Conservation (phyloP, 2,329 filamentous ascomycete species). For the Claviceps quebecensis region DNA sequence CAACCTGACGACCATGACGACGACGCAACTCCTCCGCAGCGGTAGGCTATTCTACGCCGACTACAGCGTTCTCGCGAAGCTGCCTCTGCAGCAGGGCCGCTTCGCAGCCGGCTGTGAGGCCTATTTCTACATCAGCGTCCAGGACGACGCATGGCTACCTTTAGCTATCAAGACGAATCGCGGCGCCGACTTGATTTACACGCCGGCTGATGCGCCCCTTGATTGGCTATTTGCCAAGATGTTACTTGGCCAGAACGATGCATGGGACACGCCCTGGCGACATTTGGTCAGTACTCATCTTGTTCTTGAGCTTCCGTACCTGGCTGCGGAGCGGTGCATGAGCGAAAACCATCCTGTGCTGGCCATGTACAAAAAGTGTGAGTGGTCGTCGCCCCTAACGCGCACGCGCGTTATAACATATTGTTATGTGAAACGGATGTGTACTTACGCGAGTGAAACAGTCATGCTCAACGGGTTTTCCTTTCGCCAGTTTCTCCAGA, state of each 20-base stretch:
- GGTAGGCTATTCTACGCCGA: slow-evolving; percentile 31
- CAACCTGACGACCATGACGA: slow-evolving; percentile 18
- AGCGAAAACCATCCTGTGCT: slow-evolving; percentile 30
- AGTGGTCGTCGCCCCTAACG: not conserved
- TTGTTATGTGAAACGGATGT: no score
- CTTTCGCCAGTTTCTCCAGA: not conserved
- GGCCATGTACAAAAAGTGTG: slow-evolving; percentile 7
- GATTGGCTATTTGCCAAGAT: slow-evolving; percentile 39
- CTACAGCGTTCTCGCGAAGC: slow-evolving; percentile 21
- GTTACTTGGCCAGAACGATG: slow-evolving; percentile 32
- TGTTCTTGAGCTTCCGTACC: slow-evolving; percentile 27
- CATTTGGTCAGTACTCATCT: slow-evolving; percentile 30
- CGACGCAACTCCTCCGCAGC: slow-evolving; percentile 17
- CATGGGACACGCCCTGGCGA: slow-evolving; percentile 29
- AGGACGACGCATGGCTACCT: slow-evolving; percentile 29
- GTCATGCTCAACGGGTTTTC: slow-evolving; percentile 4
- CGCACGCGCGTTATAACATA: no score
- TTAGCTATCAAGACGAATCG: slow-evolving; percentile 34
- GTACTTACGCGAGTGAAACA: not conserved
- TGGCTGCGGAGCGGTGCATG: slow-evolving; percentile 31
- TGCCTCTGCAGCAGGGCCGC: slow-evolving; percentile 12
- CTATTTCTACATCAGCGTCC: slow-evolving; percentile 30
- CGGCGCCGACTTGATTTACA: slow-evolving; percentile 25
- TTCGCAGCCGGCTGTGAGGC: slow-evolving; percentile 29
- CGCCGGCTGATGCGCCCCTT: slow-evolving; percentile 26